Evolutionary conservation across 352 stramenopile species (phyloP).

Genomic region (Phytopythium ostracodes): DNA sequence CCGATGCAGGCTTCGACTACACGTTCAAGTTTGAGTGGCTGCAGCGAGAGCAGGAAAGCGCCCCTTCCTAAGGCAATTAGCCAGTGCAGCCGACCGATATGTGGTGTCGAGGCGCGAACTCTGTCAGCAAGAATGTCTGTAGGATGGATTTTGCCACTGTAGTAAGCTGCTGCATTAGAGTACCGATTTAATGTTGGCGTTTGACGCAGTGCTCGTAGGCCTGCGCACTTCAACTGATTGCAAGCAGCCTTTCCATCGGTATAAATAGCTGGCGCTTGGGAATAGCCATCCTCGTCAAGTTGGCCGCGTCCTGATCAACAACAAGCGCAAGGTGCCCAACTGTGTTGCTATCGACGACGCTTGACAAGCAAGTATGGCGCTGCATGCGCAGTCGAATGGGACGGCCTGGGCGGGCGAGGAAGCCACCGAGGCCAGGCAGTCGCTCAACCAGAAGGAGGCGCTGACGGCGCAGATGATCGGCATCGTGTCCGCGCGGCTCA

Average conservation of each 20-base stretch:
- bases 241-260: too few relatives aligned
- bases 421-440: constrained; percentile 38
- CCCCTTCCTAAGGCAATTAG: neutral
- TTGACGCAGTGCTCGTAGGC: too few relatives aligned
- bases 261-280: too few relatives aligned
- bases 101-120: too few relatives aligned
- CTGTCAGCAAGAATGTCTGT: too few relatives aligned
- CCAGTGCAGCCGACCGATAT: too few relatives aligned
- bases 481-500: constrained; percentile 65
- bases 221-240: too few relatives aligned
- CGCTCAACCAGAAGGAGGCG: constrained; percentile 67
- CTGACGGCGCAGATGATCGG: constrained; percentile 81
- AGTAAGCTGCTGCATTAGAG: too few relatives aligned
- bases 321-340: neutral
- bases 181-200: too few relatives aligned
- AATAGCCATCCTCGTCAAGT: too few relatives aligned
- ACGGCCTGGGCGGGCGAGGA: constrained; percentile 3
- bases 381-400: neutral
- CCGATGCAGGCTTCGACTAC: constrained; percentile 20
- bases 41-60: neutral
- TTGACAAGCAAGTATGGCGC: neutral
- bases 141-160: too few relatives aligned
- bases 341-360: neutral
- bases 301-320: neutral
- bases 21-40: constrained; percentile 37